These are phyloP conservation scores for Alternaria dauci DNA, from an alignment of 2,329 filamentous ascomycete species.

Conservation along the genomic window DNA sequence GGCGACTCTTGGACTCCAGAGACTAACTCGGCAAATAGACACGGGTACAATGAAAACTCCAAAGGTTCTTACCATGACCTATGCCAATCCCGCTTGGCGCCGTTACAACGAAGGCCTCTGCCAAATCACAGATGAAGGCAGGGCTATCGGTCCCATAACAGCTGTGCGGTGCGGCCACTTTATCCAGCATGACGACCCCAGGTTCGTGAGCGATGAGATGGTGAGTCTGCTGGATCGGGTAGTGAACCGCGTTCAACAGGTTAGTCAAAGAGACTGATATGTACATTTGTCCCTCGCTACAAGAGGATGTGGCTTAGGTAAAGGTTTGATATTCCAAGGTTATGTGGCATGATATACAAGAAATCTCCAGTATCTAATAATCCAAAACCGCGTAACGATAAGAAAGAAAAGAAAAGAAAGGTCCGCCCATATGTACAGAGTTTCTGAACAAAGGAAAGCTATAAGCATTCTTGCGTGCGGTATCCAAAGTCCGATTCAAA, in stretches of 20 bases:
- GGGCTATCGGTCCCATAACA: constrained; percentile 56
- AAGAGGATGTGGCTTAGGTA: neutral
- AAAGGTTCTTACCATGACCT: constrained; percentile 56
- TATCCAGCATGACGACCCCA: constrained; percentile 63
- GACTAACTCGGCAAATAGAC: constrained; percentile 17
- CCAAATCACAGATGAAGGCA: constrained; percentile 53
- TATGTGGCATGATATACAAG: constrained; percentile 1
- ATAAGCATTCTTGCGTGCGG: neutral
- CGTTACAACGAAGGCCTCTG: constrained; percentile 62
- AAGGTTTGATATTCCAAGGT: neutral
- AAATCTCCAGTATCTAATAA: neutral
- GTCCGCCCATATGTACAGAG: constrained; percentile 17
- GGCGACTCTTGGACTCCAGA: constrained; percentile 4
- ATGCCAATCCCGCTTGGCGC: constrained; percentile 64
- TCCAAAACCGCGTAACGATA: neutral
- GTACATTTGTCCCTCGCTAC: neutral
- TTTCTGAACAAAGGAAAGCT: neutral
- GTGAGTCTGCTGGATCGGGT: constrained; percentile 45
- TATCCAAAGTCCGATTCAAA: neutral
- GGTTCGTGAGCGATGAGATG: constrained; percentile 46
- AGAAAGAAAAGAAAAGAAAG: neutral
- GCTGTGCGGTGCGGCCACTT: constrained; percentile 63
- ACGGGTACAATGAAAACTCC: constrained; percentile 42
- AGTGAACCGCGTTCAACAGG: constrained; percentile 47
- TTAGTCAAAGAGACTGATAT: constrained; percentile 36